Evolutionary conservation across 2,329 filamentous ascomycete genomes (phyloP).

Genomic region (Fusarium mangiferae): DNA sequence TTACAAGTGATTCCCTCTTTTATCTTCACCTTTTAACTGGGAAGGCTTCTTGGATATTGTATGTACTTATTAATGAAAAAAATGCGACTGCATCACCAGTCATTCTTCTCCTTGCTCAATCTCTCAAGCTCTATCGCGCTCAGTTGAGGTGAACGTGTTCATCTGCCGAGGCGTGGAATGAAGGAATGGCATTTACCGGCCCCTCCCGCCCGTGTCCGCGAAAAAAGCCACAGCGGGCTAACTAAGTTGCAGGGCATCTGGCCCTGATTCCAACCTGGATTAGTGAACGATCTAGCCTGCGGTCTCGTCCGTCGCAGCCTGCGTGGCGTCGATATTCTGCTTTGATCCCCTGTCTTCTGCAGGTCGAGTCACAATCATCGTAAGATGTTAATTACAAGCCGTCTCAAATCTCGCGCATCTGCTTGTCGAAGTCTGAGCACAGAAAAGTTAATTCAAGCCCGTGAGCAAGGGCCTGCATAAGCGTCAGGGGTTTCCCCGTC

Average conservation of each 20-base stretch:
- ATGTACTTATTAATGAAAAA: slow-evolving; percentile 30
- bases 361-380: neutral
- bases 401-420: neutral
- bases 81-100: slow-evolving; percentile 10
- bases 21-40: neutral
- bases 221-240: neutral
- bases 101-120: slow-evolving; percentile 5
- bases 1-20: slow-evolving; percentile 28
- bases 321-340: neutral
- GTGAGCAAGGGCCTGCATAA: neutral
- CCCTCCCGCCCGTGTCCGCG: slow-evolving; percentile 1
- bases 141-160: neutral
- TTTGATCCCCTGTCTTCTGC: neutral
- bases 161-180: neutral
- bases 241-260: neutral
- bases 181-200: slow-evolving; percentile 5
- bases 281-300: neutral
- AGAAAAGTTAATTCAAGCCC: neutral
- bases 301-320: neutral
- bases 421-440: neutral
- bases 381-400: slow-evolving; percentile 1
- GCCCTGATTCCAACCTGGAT: neutral
- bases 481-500: neutral
- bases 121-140: neutral
- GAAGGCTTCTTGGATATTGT: slow-evolving; percentile 13